Base-by-base conservation (phyloP, 202 grass and related monocot genomes). In the Schoenoplectus tabernaemontani region DNA sequence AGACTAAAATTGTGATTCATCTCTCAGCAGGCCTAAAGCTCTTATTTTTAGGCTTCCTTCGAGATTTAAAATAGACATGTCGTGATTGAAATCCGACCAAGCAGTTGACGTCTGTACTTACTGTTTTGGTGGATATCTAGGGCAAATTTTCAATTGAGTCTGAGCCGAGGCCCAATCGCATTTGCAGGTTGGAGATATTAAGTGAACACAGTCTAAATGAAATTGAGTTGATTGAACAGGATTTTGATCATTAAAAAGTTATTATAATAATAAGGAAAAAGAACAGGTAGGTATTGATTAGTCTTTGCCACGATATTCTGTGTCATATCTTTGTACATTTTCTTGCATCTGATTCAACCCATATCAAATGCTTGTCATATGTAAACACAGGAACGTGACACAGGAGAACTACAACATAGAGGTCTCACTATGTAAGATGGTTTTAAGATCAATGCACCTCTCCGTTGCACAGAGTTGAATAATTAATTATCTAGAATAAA, bases 271-370 rank as follows among this genome's bases (percentile, higher is more conserved):
- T 51, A 51, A 53, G 46, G 46, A 74, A 34, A 19, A 37, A 30
- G 24, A 73, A 73, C 69, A 73, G 69, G 24, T 51, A 75, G 11
- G 19, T 24, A 43, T 4, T 7, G 0, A 68, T 51, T 54, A 75
- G 71, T 75, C 16, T 75, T 11, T 75, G 71, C 37, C 71, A 56
- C 47, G 71, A 75, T 56, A 73, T 73, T 73, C 48, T 75, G 30
- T 20, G 30, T 75, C 26, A 56, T 20, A 37, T 75, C 19, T 20
- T 72, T 54, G 13, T 36, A 34, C 6, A 74, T 34, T 34, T 46
- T 72, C 39, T 50, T 72, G 22, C 67, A 70, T 4, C 41, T 46
- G 9, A 5, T 44, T 71, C 38, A 32, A 74, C 2, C 15, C 24
- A n/a, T 74, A 32, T 20, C 67, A n/a, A 30, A 22, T 74, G 46